Percentiles rank a stretch among this genome's conserved stretches.
These are phyloP conservation scores for Pterulicium gracile DNA, from an alignment of 1,284 basidiomycete genomes.

Conservation along the genomic window DNA sequence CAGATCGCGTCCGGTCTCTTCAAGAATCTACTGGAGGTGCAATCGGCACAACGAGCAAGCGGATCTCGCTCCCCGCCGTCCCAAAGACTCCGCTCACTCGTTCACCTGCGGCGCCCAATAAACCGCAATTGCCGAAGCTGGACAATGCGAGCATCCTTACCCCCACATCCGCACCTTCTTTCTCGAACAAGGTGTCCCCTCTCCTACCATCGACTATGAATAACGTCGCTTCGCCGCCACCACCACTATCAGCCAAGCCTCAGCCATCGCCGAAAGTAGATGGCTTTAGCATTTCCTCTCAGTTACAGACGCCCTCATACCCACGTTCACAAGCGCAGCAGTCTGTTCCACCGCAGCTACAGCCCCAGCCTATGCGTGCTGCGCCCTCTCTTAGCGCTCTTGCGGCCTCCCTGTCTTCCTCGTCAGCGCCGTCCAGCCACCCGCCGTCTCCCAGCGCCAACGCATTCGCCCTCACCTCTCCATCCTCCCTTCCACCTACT, in stretches of 20 bases:
- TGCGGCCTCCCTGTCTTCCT: background rate
- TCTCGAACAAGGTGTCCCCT: constrained; percentile 10
- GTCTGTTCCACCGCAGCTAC: background rate
- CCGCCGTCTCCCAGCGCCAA: constrained; percentile 15
- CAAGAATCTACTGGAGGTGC: constrained; percentile 47
- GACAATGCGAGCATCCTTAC: constrained; percentile 2
- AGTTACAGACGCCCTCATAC: background rate
- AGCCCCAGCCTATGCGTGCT: constrained; percentile 11
- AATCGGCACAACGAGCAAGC: constrained; percentile 39
- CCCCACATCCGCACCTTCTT: constrained; percentile 11
- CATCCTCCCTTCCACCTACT: constrained; percentile 58
- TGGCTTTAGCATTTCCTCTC: too few species aligned
- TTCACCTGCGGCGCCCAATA: constrained; percentile 2
- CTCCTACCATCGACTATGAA: constrained; percentile 13
- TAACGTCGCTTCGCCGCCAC: too few species aligned
- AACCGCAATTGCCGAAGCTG: background rate
- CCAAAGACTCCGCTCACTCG: constrained; percentile 29
- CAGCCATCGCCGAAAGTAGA: too few species aligned
- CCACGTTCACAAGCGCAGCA: background rate
- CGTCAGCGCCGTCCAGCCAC: constrained; percentile 5
- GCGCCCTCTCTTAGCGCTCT: background rate
- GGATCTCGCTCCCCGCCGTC: constrained; percentile 31
- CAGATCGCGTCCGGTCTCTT: constrained; percentile 63
- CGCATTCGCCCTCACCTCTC: constrained; percentile 47
- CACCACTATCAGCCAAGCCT: constrained; percentile 14